phyloP scores from a whole-genome alignment of 495 filamentous ascomycete species.

The Talaromyces ruber region DNA sequence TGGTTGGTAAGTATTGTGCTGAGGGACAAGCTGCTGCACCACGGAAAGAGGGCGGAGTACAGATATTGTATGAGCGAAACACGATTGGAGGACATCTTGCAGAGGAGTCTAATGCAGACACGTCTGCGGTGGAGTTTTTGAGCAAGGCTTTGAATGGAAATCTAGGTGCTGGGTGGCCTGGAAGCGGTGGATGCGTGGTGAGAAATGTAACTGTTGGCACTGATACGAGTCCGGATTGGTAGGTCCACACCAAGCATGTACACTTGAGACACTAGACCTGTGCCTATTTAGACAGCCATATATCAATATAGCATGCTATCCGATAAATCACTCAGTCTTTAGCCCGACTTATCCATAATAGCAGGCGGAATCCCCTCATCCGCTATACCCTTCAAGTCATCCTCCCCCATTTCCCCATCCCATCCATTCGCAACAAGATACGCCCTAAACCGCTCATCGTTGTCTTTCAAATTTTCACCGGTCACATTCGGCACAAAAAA shows the following conservation, averaged over 20 bases:
- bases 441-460: constrained; percentile 36
- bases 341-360: not conserved
- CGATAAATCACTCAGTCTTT: not conserved
- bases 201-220: constrained; percentile 3
- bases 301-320: not conserved
- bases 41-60: not conserved
- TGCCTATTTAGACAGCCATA: not conserved
- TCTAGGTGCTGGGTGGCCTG: not conserved
- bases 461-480: constrained; percentile 30
- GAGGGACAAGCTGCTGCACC: not conserved
- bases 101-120: not conserved
- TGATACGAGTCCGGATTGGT: constrained; percentile 1
- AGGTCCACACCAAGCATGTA: not conserved
- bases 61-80: not conserved
- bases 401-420: constrained; percentile 40
- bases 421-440: constrained; percentile 39
- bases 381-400: constrained; percentile 23
- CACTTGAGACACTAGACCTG: too few relatives aligned
- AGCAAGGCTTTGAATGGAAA: not conserved
- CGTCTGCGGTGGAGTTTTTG: not conserved
- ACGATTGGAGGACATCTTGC: not conserved
- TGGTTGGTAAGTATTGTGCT: constrained; percentile 24
- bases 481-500: constrained; percentile 42
- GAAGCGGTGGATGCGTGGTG: not conserved
- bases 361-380: constrained; percentile 15